phyloP scores from a whole-genome alignment of 495 filamentous ascomycete genomes.

The Tuber aestivum region DNA sequence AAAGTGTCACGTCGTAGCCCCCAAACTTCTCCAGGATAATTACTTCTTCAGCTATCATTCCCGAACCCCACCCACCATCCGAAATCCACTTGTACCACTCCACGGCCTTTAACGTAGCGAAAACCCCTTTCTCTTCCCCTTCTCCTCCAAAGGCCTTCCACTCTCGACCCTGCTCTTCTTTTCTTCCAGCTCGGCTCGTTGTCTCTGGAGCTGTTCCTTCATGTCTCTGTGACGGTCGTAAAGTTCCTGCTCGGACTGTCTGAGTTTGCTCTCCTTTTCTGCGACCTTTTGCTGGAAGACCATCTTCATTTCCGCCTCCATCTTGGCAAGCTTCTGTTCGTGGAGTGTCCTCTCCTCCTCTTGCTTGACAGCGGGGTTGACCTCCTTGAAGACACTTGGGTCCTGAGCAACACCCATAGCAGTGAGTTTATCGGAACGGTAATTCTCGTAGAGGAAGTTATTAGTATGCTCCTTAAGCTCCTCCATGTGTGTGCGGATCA shows the following conservation, averaged over 20 bases:
- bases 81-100: slow-evolving; percentile 35
- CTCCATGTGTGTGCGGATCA: slow-evolving; percentile 99
- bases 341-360: slow-evolving; percentile 96
- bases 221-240: slow-evolving; percentile 97
- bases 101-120: slow-evolving; percentile 69
- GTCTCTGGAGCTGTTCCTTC: slow-evolving; percentile 97
- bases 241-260: slow-evolving; percentile 97
- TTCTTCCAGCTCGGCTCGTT: slow-evolving; percentile 89
- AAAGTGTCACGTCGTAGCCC: slow-evolving; percentile 36
- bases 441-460: slow-evolving; percentile 98
- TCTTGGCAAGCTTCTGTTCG: slow-evolving; percentile 99
- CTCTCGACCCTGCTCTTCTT: slow-evolving; percentile 92
- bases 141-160: slow-evolving; percentile 91
- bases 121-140: slow-evolving; percentile 95
- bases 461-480: slow-evolving; percentile 99
- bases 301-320: slow-evolving; percentile 99
- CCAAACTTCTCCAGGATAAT: slow-evolving; percentile 36
- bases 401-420: slow-evolving; percentile 98
- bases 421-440: slow-evolving; percentile 97
- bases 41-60: slow-evolving; percentile 30
- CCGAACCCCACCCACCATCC: slow-evolving; percentile 5
- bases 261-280: slow-evolving; percentile 99
- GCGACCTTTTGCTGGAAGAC: slow-evolving; percentile 99
- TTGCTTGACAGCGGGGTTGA: slow-evolving; percentile 99
- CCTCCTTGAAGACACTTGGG: slow-evolving; percentile 99